Evolutionary conservation across 2,329 filamentous ascomycete genomes (phyloP), one percentile per base, ranked within the genome.

Genomic region (Fusarium sp.): DNA sequence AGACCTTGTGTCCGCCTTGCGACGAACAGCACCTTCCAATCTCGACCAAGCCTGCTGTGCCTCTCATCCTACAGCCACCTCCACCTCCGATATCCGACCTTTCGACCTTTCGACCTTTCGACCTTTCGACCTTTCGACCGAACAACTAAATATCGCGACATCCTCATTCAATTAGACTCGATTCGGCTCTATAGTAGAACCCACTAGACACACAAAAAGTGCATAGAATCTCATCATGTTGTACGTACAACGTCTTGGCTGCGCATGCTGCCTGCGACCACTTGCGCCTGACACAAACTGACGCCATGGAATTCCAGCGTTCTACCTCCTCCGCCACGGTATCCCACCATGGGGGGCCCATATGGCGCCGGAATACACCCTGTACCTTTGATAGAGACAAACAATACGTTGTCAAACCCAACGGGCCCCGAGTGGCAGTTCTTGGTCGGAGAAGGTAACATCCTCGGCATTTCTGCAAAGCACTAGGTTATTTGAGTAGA

Each of bases 321-420:
- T 74, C 87, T 97, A 75, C 94, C 94, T 65, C 94, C 94, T 69
- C 94, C 93, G 66, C 91, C 92, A 65, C 90, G 94, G 80, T 98
- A 97, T 84, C 91, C 93, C 60, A 88, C 89, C 71, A 87, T 89
- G 76, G 86, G 34, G 18, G 34, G 88, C 76, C 89, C 91, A 70
- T 92, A 92, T 83, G 90, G 91, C 74, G 88, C 88, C 70, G 87
- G 89, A 71, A 87, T 90, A 67, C 86, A 91, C 78, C 85, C 89
- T 54, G 85, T 89, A 40, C 91, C 92, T 40, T 88, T 97, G 80
- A 91, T 97, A 77, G 96, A 99, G 86, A 98, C 95, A 57, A 97
- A 96, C 81, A 99, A 98, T 79, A 91, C 90, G 41, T 84, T 99
- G 67, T 89, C 88, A 61, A 92, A 92, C 75, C 95, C 93, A 25